Conservation (phyloP, 1,139 yeast species). For the Candida sojae region DNA sequence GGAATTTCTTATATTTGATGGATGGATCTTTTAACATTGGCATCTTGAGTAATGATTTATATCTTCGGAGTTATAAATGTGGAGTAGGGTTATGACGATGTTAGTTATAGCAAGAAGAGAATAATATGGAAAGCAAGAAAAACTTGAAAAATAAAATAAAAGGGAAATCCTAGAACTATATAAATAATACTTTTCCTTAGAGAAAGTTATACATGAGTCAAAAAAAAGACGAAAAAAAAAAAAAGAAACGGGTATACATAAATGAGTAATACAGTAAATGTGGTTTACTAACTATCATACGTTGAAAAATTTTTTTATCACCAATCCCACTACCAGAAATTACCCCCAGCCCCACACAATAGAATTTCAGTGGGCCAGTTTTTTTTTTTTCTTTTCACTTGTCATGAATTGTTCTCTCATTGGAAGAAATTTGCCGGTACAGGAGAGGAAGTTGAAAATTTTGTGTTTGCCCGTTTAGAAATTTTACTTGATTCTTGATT, state of each 20-base stretch:
- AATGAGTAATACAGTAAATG: background rate
- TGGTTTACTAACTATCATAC: background rate
- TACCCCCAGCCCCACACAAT: background rate
- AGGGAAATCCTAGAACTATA: background rate
- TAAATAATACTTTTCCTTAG: background rate
- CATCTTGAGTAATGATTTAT: background rate
- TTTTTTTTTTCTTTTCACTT: background rate
- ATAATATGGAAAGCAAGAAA: no score
- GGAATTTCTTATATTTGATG: slow-evolving; percentile 39
- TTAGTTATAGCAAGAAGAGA: no score
- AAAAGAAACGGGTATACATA: background rate
- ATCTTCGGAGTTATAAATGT: background rate
- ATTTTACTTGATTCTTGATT: no score
- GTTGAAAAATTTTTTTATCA: background rate
- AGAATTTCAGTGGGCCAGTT: no score
- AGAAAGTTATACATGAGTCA: background rate
- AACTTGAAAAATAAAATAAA: background rate
- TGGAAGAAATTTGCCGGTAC: background rate
- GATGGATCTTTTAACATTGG: slow-evolving; percentile 46
- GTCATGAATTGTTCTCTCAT: background rate
- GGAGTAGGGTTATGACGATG: background rate
- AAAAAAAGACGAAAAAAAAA: background rate
- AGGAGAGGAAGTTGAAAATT: background rate
- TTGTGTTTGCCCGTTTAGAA: no score
- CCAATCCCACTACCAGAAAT: no score